A percentile compares a stretch with the other conserved stretches of the same genome.
phyloP scores from a whole-genome alignment of 768 basidiomycete species.

The Lactifluus rugatus region DNA sequence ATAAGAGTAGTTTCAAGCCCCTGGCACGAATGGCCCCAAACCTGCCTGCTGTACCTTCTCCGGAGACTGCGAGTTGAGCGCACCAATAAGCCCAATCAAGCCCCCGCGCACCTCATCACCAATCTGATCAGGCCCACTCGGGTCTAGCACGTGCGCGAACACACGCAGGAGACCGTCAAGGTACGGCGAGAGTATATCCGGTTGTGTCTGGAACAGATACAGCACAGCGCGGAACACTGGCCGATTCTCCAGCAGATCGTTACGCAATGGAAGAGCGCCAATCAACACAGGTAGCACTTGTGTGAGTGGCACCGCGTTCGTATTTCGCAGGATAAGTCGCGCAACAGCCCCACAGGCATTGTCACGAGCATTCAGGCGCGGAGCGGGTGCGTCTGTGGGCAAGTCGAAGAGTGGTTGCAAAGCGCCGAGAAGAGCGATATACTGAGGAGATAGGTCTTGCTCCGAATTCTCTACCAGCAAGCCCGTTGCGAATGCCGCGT shows the following conservation, averaged over 20 bases:
- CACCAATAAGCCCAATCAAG: conserved; percentile 62
- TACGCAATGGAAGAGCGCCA: conserved; percentile 71
- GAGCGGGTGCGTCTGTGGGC: conserved; percentile 47
- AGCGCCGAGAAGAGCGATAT: conserved; percentile 62
- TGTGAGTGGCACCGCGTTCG: conserved; percentile 72
- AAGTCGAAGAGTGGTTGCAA: conserved; percentile 77
- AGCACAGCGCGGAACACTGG: conserved; percentile 86
- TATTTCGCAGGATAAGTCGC: conserved; percentile 76
- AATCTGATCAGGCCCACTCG: conserved; percentile 62
- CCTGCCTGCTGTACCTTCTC: conserved; percentile 77
- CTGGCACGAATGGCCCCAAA: conserved; percentile 43
- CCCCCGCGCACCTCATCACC: conserved; percentile 69
- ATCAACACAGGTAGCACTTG: conserved; percentile 84
- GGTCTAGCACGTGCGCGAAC: conserved; percentile 77
- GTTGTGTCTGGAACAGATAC: conserved; percentile 73
- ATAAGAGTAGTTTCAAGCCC: conserved; percentile 25
- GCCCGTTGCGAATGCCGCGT: conserved; percentile 90
- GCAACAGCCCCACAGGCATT: conserved; percentile 94
- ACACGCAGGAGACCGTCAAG: conserved; percentile 72
- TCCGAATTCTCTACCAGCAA: conserved; percentile 83
- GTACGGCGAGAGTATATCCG: conserved; percentile 58
- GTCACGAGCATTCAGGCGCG: conserved; percentile 79
- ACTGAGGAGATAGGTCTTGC: conserved; percentile 74
- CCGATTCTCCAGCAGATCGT: conserved; percentile 84
- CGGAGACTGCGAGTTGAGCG: conserved; percentile 66